Evolutionary conservation across 768 basidiomycete species (phyloP), one percentile per base, ranked within the genome.

Genomic region (Asterophora lycoperdoides): DNA sequence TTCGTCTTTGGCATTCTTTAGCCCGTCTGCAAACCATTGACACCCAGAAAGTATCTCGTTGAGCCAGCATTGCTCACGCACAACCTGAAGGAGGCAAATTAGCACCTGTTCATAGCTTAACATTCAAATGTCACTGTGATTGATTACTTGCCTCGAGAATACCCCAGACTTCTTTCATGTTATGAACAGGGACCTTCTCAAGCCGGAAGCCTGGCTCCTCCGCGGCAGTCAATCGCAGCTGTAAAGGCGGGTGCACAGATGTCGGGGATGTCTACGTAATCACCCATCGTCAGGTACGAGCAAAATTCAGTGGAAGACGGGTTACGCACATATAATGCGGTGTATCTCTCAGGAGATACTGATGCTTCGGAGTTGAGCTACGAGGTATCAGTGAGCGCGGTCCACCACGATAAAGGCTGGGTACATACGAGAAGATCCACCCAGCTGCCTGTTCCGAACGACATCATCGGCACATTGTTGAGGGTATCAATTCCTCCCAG

Each of bases 1-100:
- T 6, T 70, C 62, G 9, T 53, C 58, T 7, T 60, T 60, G 11
- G 62, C 60, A 13, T 56, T 49, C 28, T 63, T 58, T 11, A 70
- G 51, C 8, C 69, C 72, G 57, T 89, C 86, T 3, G 79, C 71
- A 20, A 65, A 63, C 89, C 89, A 92, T 10, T 76, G 65, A 38
- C 78, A 80, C 38, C 76, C 73, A 4, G 68, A 58, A 17, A 92
- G 63, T n/a, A 75, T 74, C 57, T 86, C 85, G 58, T 91, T 92
- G 14, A 91, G 59, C 89, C 89, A 92, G 57, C 84, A 86, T 65
- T 91, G 89, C 52, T 91, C 89, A 50, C 78, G 75, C 4, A 91
- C 86, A 57, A 92, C 76, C 84, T 87, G 35, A 4, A 23, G 29
- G 23, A 47, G 44, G 15, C 11, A 23, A 23, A n/a, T 41, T 28